Percentiles rank a stretch among this genome's conserved stretches.
Evolutionary conservation across 495 filamentous ascomycete species (phyloP).

Genomic region (Daldinia grandis): DNA sequence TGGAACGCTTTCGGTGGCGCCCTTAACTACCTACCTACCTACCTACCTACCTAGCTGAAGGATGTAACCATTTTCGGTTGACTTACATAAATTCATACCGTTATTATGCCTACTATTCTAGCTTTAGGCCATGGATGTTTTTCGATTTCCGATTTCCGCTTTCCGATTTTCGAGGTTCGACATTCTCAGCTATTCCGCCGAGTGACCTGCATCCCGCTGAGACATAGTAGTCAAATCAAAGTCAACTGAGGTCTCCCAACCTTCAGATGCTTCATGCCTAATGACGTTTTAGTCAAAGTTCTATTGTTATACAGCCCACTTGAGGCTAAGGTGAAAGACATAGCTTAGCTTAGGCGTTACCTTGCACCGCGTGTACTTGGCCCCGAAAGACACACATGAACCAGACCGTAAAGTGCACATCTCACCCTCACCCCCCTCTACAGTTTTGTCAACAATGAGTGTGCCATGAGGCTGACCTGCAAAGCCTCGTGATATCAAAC

Average conservation of each 20-base stretch:
- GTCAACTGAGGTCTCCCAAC: slow-evolving; percentile 31
- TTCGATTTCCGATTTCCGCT: neutral
- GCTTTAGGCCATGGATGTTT: neutral
- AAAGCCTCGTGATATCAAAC: slow-evolving; percentile 32
- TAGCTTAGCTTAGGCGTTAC: slow-evolving; percentile 6
- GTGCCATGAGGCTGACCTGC: slow-evolving; percentile 25
- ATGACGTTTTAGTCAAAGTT: slow-evolving; percentile 29
- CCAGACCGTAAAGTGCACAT: neutral
- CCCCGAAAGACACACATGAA: slow-evolving; percentile 4
- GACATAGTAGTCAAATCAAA: slow-evolving; percentile 21
- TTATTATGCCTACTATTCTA: neutral
- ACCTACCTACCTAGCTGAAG: neutral
- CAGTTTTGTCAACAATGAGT: slow-evolving; percentile 13
- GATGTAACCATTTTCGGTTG: neutral
- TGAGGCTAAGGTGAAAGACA: slow-evolving; percentile 14
- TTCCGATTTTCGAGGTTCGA: neutral
- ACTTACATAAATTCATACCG: neutral
- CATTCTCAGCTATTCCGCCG: slow-evolving; percentile 13
- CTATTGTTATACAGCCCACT: slow-evolving; percentile 16
- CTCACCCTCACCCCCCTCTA: slow-evolving; percentile 17
- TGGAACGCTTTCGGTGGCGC: too few species aligned
- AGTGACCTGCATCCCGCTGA: slow-evolving; percentile 30
- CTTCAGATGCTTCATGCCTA: slow-evolving; percentile 21
- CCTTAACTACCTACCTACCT: too few species aligned
- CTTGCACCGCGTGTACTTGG: slow-evolving; percentile 8